Evolutionary conservation across 352 stramenopile species (phyloP), one percentile per base, ranked within the genome.

Genomic region (Pythium volutum): DNA sequence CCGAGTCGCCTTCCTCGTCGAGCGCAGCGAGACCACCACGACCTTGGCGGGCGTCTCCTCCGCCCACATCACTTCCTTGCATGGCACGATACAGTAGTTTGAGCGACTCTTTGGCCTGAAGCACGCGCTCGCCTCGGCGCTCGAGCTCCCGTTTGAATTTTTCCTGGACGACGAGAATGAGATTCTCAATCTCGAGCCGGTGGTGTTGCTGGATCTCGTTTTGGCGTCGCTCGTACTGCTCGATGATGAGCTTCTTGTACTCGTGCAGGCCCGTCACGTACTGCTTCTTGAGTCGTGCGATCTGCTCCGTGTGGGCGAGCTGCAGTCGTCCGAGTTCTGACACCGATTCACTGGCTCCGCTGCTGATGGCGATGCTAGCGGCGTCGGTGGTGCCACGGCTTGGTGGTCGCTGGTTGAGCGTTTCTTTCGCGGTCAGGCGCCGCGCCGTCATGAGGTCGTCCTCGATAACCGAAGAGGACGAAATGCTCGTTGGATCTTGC

Each of bases 241-340:
- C 77, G 45, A 91, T 75, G n/a, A 91, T 69, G 9, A 91, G 59
- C 6, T 65, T 70, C 63, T 91, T 91, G 74, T 91, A 91, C 56
- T 89, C 81, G 22, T 81, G 63, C 33, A 91, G 55, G 0, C 72
- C 70, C 0, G 70, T 58, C 16, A 89, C 73, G 48, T 89, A 89
- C 59, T 87, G 77, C 51, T 81, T 69, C 62, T 85, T 87, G 31
- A 87, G 67, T 15, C 45, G 62, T 14, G 70, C 66, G 0, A 91
- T 55, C 57, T 88, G 72, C 26, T 76, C 58, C 2, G 70, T 66
- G 53, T 76, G 80, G 20, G 62, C 55, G 0, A 48, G 42, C 12
- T 71, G 75, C 38, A 89, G 58, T 15, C 59, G 42, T n/a, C 78
- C 74, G 41, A 91, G 34, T 26, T 87, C 75, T 20, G 57, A 49